Percentiles rank a stretch among this genome's conserved stretches.
Conservation (phyloP, 257 asterid genomes). For the Plantago ovata region DNA sequence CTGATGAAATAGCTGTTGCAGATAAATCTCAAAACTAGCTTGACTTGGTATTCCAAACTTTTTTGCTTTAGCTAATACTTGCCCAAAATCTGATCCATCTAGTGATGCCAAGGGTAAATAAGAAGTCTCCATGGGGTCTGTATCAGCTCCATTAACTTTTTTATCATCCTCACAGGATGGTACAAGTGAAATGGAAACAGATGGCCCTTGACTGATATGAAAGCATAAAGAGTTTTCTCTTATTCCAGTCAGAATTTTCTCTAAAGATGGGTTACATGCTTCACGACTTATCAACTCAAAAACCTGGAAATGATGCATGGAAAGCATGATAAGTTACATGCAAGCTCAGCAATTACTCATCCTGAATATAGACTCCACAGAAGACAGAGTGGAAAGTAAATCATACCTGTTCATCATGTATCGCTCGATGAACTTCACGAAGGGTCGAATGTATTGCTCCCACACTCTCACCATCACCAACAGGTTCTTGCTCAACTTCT, state of each 20-base stretch:
- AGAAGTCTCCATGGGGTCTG: conserved; percentile 34
- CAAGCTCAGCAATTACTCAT: neutral
- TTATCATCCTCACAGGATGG: conserved; percentile 50
- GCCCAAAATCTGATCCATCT: conserved; percentile 25
- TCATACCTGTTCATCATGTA: conserved; percentile 83
- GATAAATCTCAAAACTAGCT: conserved; percentile 69
- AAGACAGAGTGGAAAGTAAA: neutral
- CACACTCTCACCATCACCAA: conserved; percentile 60
- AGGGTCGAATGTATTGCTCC: conserved; percentile 61
- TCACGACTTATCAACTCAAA: conserved; percentile 91
- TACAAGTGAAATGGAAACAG: conserved; percentile 73
- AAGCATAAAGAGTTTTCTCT: conserved; percentile 73
- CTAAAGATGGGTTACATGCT: conserved; percentile 68
- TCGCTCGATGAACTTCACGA: conserved; percentile 77
- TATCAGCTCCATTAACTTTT: conserved; percentile 26
- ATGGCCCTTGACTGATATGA: conserved; percentile 73
- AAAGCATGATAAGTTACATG: conserved; percentile 2
- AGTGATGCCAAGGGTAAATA: conserved; percentile 30
- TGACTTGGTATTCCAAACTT: conserved; percentile 58
- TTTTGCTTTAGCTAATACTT: conserved; percentile 20
- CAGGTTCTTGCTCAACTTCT: conserved; percentile 40
- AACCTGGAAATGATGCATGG: conserved; percentile 43
- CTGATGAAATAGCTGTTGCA: conserved; percentile 86
- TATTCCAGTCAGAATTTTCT: conserved; percentile 72
- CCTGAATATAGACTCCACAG: neutral